Evolutionary conservation across 78 protist genomes (phyloP).

Genomic region (Chrysochromulina tobinii): DNA sequence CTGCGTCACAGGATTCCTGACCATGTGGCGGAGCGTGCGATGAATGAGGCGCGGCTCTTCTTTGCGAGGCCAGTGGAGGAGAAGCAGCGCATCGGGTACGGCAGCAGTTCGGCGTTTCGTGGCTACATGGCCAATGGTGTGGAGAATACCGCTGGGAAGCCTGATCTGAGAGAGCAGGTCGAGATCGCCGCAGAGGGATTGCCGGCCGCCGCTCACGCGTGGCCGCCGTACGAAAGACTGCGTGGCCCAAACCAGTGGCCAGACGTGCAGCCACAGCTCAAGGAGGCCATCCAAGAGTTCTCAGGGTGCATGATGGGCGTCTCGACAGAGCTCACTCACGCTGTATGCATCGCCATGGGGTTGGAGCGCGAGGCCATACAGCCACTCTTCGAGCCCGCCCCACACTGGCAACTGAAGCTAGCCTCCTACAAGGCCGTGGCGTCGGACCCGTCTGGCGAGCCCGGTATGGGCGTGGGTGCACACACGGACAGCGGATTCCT

Average conservation of each 20-base stretch:
- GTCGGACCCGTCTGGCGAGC: neutral
- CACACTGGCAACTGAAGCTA: neutral
- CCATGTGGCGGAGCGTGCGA: neutral
- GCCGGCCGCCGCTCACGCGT: neutral
- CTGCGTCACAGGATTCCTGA: neutral
- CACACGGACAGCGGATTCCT: conserved; percentile 14
- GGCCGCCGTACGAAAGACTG: neutral
- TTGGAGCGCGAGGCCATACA: neutral
- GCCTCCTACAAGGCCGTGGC: neutral
- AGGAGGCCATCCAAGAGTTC: neutral
- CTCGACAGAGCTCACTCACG: neutral
- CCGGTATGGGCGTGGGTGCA: neutral
- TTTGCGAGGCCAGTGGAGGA: neutral
- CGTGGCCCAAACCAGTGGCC: conserved; percentile 5
- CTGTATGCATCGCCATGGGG: neutral
- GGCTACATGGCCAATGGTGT: neutral
- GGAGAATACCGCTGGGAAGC: neutral
- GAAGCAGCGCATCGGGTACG: neutral
- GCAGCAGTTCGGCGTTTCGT: neutral
- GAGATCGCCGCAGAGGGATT: neutral
- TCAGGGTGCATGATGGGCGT: neutral
- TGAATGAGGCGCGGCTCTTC: neutral
- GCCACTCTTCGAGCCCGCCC: neutral
- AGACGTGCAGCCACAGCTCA: neutral
- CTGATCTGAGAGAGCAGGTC: neutral